Evolutionary conservation across 257 asterid species (phyloP), one percentile per base, ranked within the genome.

Genomic region (Asclepias syriaca): DNA sequence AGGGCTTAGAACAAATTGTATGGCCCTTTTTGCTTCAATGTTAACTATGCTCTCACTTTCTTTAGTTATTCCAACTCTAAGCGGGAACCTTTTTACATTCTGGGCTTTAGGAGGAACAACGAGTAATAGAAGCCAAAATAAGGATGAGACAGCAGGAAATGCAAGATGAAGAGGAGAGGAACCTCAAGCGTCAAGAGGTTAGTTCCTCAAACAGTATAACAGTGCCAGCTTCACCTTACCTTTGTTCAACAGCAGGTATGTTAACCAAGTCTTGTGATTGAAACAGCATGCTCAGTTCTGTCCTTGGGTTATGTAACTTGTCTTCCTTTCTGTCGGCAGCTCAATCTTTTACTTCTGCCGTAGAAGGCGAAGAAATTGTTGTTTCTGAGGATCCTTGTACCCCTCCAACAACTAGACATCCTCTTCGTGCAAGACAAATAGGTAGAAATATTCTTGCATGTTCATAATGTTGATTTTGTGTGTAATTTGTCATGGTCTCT

Each of bases 41-140:
- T 55, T 8, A 29, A 34, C 3, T 70, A 66, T 24, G 9, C 24
- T 75, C 40, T 34, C 32, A 11, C 37, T 55, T 66, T 59, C 48
- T 39, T 76, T 50, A 56, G 69, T 45, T 43, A 48, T 29, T 45
- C 71, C 29, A 22, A 27, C 16, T 65, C 18, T 18, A 54, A 67
- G 48, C 27, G 6, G n/a, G 18, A 40, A 48, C 34, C 15, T 16
- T 70, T 58, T 60, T 69, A 78, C 73, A 45, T 32, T 67, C 4
- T 72, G 55, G 70, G 5, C 45, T 81, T 53, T 78, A 95, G 99
- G 99, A 95, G 85, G 99, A 95, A 77, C 97, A 95, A 77, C 85
- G 91, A 74, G 99, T 95, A 68, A 95, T 92, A 70, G 99, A 95
- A 84, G 99, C 99, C 77, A 92, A 95, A 87, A 90, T 95, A 82